Base-by-base conservation (phyloP, 2,329 filamentous ascomycete genomes). In the Neopestalotiopsis rosae region DNA sequence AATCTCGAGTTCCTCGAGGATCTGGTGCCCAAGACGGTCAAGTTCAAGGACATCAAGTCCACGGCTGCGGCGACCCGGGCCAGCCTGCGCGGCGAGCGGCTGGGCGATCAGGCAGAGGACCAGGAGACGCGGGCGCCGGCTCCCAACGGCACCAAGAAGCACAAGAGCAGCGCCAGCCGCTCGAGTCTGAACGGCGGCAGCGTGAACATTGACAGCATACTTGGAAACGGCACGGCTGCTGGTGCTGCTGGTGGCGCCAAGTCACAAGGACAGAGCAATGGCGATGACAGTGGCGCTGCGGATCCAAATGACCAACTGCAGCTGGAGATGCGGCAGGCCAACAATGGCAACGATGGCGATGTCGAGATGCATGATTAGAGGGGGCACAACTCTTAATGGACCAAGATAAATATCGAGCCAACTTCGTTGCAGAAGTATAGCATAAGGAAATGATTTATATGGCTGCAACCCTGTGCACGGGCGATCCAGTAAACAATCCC, bases 1-100 rank as follows among this genome's bases (percentile, higher is more conserved):
- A 97, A 97, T 79, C 91, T 99, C 65, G 95, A 99, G 80, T 99
- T 99, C 78, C 89, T 99, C 14, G 88, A 92, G 71, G 96, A 99
- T 80, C 89, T 97, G 32, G 92, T 98, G 49, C 96, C 96, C 68
- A 92, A 92, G 79, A 98, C 95, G 1, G 89, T 91, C 5, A 90
- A 93, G 17, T 97, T 90, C 83, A 93, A 92, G 78, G 89, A 93
- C 73, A 89, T 92, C 82, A 95, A 94, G 83, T 90, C 90, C 59
- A 76, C 89, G 71, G 85, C 88, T 1, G 82, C 81, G 12, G 83
- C 85, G 1, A 85, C 82, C 3, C 85, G 87, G 63, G 83, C 85
- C 28, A 81, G 82, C 66, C 80, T 86, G 72, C 83, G 81, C 76
- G 81, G 81, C 70, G 86, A 85, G 77, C 38, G 75, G 71, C 42